Evolutionary conservation across 2,329 filamentous ascomycete genomes (phyloP).

Genomic region (Colletotrichum coccodes): DNA sequence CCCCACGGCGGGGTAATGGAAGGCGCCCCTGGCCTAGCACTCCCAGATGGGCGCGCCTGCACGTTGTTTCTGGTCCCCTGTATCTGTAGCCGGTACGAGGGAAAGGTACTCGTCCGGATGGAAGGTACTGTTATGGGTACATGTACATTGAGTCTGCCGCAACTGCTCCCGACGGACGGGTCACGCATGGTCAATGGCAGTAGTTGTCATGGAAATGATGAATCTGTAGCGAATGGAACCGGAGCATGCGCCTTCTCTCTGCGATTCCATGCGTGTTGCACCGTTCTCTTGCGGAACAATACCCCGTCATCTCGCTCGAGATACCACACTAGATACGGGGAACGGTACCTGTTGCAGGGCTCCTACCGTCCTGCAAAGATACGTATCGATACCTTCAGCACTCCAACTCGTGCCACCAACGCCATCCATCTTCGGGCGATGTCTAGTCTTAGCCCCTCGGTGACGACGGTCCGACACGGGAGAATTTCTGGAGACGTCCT

Average conservation of each 20-base stretch:
- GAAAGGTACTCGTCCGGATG: background rate
- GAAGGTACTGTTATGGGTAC: background rate
- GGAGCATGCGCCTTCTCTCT: background rate
- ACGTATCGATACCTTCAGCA: background rate
- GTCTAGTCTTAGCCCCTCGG: conserved; percentile 53
- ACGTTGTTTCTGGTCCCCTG: background rate
- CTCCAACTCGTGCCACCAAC: background rate
- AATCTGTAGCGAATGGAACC: background rate
- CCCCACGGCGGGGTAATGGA: conserved; percentile 34
- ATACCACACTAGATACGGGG: background rate
- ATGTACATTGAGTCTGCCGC: background rate
- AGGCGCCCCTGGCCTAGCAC: conserved; percentile 16
- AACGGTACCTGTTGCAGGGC: too few species aligned
- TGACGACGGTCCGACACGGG: conserved; percentile 62
- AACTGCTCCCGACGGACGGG: background rate
- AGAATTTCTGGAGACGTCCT: conserved; percentile 41
- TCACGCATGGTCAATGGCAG: background rate
- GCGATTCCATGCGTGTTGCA: background rate
- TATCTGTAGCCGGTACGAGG: background rate
- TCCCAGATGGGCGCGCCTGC: too few species aligned
- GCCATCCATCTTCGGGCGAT: conserved; percentile 35
- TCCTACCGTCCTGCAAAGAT: background rate
- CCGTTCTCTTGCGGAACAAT: background rate
- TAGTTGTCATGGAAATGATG: background rate
- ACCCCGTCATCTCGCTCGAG: background rate